These are phyloP conservation scores for Aspergillus neotritici DNA, from an alignment of 2,329 filamentous ascomycete genomes.

Conservation along the genomic window DNA sequence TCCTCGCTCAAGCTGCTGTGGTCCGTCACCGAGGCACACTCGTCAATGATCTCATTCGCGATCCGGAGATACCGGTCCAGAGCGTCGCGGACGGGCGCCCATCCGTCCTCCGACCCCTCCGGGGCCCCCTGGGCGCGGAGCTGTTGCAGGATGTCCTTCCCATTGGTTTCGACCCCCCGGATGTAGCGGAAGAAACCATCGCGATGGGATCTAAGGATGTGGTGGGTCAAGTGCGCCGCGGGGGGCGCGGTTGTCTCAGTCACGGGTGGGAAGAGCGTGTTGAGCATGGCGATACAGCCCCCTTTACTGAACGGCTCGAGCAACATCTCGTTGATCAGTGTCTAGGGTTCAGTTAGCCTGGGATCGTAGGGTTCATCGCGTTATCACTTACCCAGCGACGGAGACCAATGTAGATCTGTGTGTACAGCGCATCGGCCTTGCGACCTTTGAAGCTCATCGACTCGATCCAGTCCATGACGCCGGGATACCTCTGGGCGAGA, in stretches of 20 bases:
- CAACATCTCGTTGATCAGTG: slow-evolving; percentile 60
- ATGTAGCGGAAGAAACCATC: slow-evolving; percentile 60
- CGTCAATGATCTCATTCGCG: slow-evolving; percentile 57
- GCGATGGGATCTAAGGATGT: slow-evolving; percentile 53
- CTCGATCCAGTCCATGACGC: slow-evolving; percentile 52
- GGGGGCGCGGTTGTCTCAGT: slow-evolving; percentile 40
- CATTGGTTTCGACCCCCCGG: slow-evolving; percentile 51
- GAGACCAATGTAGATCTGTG: slow-evolving; percentile 56
- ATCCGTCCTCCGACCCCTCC: slow-evolving; percentile 50
- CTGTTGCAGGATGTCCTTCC: slow-evolving; percentile 48
- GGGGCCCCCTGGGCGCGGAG: slow-evolving; percentile 51
- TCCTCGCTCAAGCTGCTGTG: slow-evolving; percentile 34
- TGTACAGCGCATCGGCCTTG: slow-evolving; percentile 53
- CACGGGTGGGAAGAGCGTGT: slow-evolving; percentile 60
- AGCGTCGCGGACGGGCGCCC: slow-evolving; percentile 45
- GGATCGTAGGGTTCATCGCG: background rate
- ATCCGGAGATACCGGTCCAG: slow-evolving; percentile 55
- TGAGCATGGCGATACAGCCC: slow-evolving; percentile 63
- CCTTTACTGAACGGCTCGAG: slow-evolving; percentile 58
- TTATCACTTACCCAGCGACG: slow-evolving; percentile 54
- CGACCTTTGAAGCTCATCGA: slow-evolving; percentile 47
- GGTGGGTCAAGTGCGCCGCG: slow-evolving; percentile 48
- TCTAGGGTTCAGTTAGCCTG: slow-evolving; percentile 37
- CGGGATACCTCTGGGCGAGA: slow-evolving; percentile 48
- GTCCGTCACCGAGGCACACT: slow-evolving; percentile 49